Base-by-base conservation (phyloP, 805 yeast species). In the Candida nemodendra region DNA sequence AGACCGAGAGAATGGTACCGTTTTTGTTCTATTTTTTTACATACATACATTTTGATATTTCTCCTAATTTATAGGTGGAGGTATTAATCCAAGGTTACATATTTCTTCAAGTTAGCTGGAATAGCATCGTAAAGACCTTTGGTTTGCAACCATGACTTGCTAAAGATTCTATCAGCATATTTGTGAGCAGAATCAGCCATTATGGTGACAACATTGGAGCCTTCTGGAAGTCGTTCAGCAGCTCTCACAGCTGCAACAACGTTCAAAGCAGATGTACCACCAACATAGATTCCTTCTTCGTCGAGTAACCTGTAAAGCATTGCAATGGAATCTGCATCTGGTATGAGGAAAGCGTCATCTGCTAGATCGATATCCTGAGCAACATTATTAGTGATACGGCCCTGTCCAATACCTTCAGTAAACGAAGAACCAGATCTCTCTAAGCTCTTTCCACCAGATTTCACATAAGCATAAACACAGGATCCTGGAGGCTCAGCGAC, bases 361-460 rank as follows among this genome's bases (percentile, higher is more conserved):
- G 87, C 71, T 22, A 81, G 60, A 7, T 72, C 81, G 19, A 88
- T 66, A 45, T 87, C 96, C 30, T 78, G 84, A 13, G 69, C 70
- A 61, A 90, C 71, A 61, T 90, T 90, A 46, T 76, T 83, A 5
- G 96, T 90, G 53, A 90, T 83, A 53, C 97, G 75, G 32, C 96
- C 96, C 65, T 90, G 97, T 19, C 97, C 97, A 65, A 90, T 88
- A 22, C 97, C 97, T 66, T 90, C 97, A 19, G 96, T 90, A 62
- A 90, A 88, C 0, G 95, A 84, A 3, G 87, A 78, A 21, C 97
- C 97, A 1, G 75, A 71, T 53, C 89, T 76, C 29, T 78, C 87
- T 39, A 82, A 64, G 9, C 74, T 71, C 56, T 81, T 68, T 22
- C 91, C 91, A 13, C 79, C 78, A 4, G 84, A 69, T 44, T 77